Evolutionary conservation across 345 rosid genomes (phyloP).

Genomic region (Bruguiera gymnorhiza): DNA sequence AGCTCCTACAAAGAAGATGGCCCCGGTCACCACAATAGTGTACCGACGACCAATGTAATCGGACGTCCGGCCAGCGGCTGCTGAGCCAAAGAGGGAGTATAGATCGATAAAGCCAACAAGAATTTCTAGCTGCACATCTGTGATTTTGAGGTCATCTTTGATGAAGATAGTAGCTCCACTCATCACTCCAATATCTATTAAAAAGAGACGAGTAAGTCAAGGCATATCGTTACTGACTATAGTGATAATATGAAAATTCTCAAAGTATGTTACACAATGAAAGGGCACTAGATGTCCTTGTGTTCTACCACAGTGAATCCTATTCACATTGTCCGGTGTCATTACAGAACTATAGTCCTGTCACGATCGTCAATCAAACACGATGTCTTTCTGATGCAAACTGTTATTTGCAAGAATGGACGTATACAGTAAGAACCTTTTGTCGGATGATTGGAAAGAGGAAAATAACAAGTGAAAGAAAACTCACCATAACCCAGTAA

Average conservation of each 20-base stretch:
- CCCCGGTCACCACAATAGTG: constrained; percentile 78
- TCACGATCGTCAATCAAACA: too few species aligned
- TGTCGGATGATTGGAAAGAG: not conserved
- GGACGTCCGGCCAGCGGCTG: constrained; percentile 75
- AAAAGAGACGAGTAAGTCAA: not conserved
- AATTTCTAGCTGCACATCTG: constrained; percentile 45
- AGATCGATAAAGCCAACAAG: constrained; percentile 63
- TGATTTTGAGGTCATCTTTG: constrained; percentile 41
- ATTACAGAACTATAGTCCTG: too few species aligned
- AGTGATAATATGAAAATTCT: too few species aligned
- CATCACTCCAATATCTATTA: constrained; percentile 77
- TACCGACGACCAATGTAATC: constrained; percentile 92
- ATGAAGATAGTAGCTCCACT: constrained; percentile 69
- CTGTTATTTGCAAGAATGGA: not conserved
- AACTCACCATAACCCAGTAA: constrained; percentile 73
- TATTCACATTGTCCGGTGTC: too few species aligned
- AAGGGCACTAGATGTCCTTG: too few species aligned
- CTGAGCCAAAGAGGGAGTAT: constrained; percentile 66
- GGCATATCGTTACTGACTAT: not conserved
- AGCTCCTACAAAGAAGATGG: constrained; percentile 79
- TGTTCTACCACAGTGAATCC: too few species aligned
- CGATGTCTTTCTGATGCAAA: too few species aligned
- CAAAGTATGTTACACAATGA: too few species aligned
- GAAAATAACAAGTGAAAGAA: not conserved
- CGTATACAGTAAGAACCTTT: not conserved